Evolutionary conservation across 2,329 filamentous ascomycete genomes (phyloP).

Genomic region (Periconia digitata): DNA sequence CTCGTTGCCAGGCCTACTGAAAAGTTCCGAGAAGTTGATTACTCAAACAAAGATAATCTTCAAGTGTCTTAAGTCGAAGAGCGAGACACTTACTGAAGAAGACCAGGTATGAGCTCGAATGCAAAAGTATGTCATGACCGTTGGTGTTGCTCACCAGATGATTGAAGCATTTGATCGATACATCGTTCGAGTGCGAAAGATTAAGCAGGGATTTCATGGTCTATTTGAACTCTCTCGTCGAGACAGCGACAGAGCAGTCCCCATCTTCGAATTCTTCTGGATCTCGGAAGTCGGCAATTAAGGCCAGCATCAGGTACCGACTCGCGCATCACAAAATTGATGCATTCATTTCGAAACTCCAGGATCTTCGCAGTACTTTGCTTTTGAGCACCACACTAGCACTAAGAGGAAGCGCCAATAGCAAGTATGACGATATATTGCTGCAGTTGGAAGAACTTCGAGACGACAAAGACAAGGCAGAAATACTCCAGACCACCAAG

Average conservation of each 20-base stretch:
- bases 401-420: constrained; percentile 5
- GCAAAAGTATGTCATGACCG: neutral
- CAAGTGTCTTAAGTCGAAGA: neutral
- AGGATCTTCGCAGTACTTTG: constrained; percentile 10
- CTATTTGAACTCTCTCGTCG: constrained; percentile 11
- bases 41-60: constrained; percentile 2
- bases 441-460: constrained; percentile 5
- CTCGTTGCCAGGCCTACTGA: constrained; percentile 1
- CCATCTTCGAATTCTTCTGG: neutral
- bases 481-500: neutral
- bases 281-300: no score
- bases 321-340: constrained; percentile 10
- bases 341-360: constrained; percentile 7
- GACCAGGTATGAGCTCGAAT: constrained; percentile 8
- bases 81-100: constrained; percentile 2
- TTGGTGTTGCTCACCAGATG: neutral
- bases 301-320: neutral
- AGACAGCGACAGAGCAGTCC: no score
- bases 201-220: constrained; percentile 7
- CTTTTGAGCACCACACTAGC: constrained; percentile 10
- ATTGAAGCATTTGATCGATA: constrained; percentile 10
- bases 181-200: constrained; percentile 8
- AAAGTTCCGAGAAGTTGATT: constrained; percentile 1
- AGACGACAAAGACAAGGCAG: neutral
- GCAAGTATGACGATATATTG: constrained; percentile 4